Conservation (phyloP, 352 stramenopile genomes). For the Pythium folliculosum region DNA sequence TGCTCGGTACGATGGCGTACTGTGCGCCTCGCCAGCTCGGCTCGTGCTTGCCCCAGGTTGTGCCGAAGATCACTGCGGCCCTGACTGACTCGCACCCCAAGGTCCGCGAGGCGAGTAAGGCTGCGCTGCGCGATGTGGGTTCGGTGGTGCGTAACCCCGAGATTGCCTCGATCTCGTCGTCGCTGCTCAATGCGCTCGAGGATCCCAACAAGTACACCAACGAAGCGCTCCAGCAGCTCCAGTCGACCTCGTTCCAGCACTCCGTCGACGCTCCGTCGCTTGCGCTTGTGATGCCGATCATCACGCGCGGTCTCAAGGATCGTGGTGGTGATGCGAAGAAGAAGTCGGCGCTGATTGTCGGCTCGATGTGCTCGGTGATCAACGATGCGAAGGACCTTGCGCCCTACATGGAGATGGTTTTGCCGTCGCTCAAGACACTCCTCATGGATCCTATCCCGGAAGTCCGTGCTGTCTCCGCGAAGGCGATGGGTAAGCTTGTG, state of each 20-base stretch:
- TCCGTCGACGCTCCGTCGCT: conserved; percentile 99
- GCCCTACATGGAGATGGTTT: conserved; percentile 97
- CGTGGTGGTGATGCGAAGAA: conserved; percentile 97
- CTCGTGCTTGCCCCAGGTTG: conserved; percentile 97
- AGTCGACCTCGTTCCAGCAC: conserved; percentile 98
- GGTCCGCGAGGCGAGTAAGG: conserved; percentile 96
- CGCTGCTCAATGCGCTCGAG: conserved; percentile 95
- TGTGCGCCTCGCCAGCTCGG: conserved; percentile 99
- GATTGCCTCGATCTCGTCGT: conserved; percentile 94
- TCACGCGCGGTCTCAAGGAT: conserved; percentile 98
- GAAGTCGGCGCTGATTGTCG: conserved; percentile 98
- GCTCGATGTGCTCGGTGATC: conserved; percentile 99
- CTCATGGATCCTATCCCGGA: conserved; percentile 94
- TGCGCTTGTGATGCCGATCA: conserved; percentile 98
- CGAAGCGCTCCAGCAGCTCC: conserved; percentile 95
- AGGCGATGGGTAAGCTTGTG: conserved; percentile 95
- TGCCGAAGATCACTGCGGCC: conserved; percentile 97
- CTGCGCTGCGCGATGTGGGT: conserved; percentile 96
- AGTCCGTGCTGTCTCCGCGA: conserved; percentile 93
- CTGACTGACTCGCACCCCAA: conserved; percentile 99
- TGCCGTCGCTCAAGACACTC: conserved; percentile 95
- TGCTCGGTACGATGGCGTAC: conserved; percentile 97
- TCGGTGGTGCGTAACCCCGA: conserved; percentile 99
- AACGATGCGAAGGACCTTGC: conserved; percentile 97
- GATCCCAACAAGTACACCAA: conserved; percentile 93